phyloP scores from a whole-genome alignment of 345 rosid genomes.

The Odontarrhena argentea region DNA sequence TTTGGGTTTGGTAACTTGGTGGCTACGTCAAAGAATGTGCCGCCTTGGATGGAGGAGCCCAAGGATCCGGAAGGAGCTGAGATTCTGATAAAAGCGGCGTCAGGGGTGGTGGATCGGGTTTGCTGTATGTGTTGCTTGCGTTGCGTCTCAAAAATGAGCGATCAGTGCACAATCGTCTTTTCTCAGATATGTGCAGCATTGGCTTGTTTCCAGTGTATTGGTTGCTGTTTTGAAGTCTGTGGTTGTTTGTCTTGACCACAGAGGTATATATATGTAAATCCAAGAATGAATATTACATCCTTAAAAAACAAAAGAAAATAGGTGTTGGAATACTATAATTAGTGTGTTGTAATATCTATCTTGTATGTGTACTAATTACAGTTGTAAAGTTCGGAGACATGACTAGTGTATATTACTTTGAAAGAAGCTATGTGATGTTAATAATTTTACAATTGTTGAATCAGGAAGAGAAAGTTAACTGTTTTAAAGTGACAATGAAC shows the following conservation, averaged over 20 bases:
- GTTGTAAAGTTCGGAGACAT: conserved; percentile 5
- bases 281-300: conserved; percentile 16
- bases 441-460: too few species aligned
- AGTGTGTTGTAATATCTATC: background rate
- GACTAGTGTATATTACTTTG: conserved; percentile 14
- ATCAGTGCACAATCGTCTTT: conserved; percentile 59
- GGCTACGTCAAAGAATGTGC: conserved; percentile 60
- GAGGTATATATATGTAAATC: conserved; percentile 17
- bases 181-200: conserved; percentile 72
- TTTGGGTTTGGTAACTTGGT: conserved; percentile 70
- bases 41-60: conserved; percentile 62
- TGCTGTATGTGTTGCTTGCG: conserved; percentile 89
- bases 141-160: conserved; percentile 55
- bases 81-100: conserved; percentile 59
- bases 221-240: conserved; percentile 74
- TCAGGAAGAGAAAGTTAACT: too few species aligned
- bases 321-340: background rate
- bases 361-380: conserved; percentile 6
- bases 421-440: background rate
- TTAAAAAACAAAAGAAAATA: conserved; percentile 1
- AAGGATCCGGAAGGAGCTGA: conserved; percentile 59
- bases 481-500: too few species aligned
- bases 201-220: conserved; percentile 70
- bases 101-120: conserved; percentile 51
- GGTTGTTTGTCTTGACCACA: conserved; percentile 48